phyloP scores from a whole-genome alignment of 2,329 filamentous ascomycete genomes.

The Coniochaeta prunicola region DNA sequence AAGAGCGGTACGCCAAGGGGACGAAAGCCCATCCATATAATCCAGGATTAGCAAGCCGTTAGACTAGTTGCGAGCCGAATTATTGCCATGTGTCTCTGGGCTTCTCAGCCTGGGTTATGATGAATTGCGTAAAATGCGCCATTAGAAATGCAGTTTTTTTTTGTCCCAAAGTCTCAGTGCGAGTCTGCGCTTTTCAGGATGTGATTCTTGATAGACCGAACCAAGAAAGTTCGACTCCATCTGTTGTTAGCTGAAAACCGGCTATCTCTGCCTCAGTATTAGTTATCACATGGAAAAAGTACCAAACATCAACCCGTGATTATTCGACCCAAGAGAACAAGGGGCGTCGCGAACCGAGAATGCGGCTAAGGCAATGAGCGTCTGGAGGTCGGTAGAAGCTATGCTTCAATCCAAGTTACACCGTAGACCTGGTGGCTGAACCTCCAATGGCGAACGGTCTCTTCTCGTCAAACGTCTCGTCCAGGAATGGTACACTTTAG shows the following conservation, averaged over 20 bases:
- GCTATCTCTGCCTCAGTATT: not conserved
- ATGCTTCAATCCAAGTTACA: not conserved
- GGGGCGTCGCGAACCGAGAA: not conserved
- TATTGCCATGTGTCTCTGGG: not conserved
- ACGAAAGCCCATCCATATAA: not conserved
- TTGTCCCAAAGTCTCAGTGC: no score
- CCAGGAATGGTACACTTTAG: not conserved
- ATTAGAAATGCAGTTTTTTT: no score
- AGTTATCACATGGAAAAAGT: not conserved
- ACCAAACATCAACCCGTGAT: not conserved
- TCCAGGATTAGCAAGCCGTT: not conserved
- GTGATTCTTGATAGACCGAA: not conserved
- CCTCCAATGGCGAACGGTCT: not conserved
- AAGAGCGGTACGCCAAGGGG: not conserved
- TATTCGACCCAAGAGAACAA: not conserved
- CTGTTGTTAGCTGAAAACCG: not conserved
- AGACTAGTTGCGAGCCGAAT: not conserved
- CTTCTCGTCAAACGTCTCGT: not conserved
- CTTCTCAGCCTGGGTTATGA: not conserved
- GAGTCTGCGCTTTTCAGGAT: not conserved
- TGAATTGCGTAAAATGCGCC: not conserved
- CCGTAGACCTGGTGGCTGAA: not conserved
- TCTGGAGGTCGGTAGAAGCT: not conserved
- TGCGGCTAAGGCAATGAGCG: slow-evolving; percentile 22
- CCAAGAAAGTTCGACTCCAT: not conserved